Base-by-base conservation (phyloP, 1,139 yeast species). In the Blastobotrys elegans region DNA sequence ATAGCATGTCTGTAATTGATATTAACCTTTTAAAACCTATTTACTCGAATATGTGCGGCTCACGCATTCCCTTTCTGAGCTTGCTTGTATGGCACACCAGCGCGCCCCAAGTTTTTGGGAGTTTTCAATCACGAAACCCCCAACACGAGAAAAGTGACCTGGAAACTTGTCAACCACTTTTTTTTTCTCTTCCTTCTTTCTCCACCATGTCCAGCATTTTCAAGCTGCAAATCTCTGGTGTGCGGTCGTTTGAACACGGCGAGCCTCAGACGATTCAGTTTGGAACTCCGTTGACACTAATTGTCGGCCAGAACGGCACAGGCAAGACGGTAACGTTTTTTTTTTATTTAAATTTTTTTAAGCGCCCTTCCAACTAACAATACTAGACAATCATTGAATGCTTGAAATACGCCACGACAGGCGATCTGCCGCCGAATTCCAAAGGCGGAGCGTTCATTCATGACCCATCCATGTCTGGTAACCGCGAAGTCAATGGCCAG, bases 401-500 rank as follows among this genome's bases (percentile, higher is more conserved):
- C 63, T 71, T 94, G 51, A 81, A 89, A 61, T 92, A 90, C 64
- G 94, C 95, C 18, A 87, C 98, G 11, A 92, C 98, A 0, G 98
- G 98, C 4, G 94, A 85, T 60, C 70, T 90, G 52, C 99, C 99
- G 0, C 98, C 98, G 2, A 90, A 90, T 61, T 82, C 94, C 42
- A 89, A 87, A 64, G 96, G 96, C 45, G 97, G 97, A 3, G 97
- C 97, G 1, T 94, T 94, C 63, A 80, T 94, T 4, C 94, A 90
- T 62, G 98, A 94, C 70, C 98, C 98, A 0, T 81, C 83, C 55
- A 77, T 70, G 46, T 54, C 61, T 11, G 87, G 88, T 30, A 82
- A 88, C 42, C 78, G 81, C 44, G 84, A 81, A 53, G 94, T 90
- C 1, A 74, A 80, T 43, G 98, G 96, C 0, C 97, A 90, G 64